Base-by-base conservation (phyloP, 2,329 filamentous ascomycete genomes). In the Cladorrhinum sp. region DNA sequence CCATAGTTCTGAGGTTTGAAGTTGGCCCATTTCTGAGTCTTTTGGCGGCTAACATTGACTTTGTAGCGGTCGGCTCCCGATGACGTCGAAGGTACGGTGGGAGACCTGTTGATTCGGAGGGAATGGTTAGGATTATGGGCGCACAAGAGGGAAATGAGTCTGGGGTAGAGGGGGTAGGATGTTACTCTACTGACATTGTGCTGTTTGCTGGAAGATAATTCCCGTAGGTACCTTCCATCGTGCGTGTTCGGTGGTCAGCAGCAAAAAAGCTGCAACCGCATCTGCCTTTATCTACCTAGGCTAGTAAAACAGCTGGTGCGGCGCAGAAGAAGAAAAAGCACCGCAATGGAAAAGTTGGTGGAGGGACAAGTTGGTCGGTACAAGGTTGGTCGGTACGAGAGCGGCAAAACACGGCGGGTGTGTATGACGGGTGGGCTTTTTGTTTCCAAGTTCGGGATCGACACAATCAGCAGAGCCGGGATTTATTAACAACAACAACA, bases 21-120 rank as follows among this genome's bases (percentile, higher is more conserved):
- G 70, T 96, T 89, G 38, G 93, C 89, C 93, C 93, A 98, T 83
- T 96, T 96, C 76, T 88, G 90, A 58, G 93, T 97, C 78, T 96
- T 96, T 59, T 87, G 84, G 63, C 93, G 87, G 76, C 91, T 93
- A 53, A 97, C 87, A 73, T 96, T 96, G 55, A 92, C 85, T 73
- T 90, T 89, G 76, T 93, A 96, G 24, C 75, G 69, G 60, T 68
- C 72, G 57, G 67, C 70, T 20, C 53, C 65, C 45, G 66, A 55
- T 6, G 68, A 48, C 13, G 70, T 62, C 18, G 32, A 18, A 10
- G 32, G 22, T 49, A 65, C 63, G 54, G 38, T 55, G 8, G 68
- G 62, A 20, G 64, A 64, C 59, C 72, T 73, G 65, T 38, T 36
- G 18, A 57, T 41, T 41, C 6, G 27, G 38, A 50, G 45, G 22